These are phyloP conservation scores for Fusarium xyrophilum DNA, from an alignment of 2,329 filamentous ascomycete species.

Conservation along the genomic window DNA sequence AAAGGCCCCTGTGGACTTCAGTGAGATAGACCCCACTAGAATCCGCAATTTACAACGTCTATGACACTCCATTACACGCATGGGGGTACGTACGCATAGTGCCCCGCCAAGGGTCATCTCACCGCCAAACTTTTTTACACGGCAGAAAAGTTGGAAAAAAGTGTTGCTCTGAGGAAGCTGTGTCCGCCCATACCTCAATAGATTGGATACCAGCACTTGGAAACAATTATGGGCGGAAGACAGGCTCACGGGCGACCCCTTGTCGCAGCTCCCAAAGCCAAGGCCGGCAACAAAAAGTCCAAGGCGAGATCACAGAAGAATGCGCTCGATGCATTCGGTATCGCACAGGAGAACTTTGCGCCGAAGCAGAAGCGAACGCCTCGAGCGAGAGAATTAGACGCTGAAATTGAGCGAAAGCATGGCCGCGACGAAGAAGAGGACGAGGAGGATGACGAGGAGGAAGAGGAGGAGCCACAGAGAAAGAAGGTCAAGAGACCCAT, in stretches of 20 bases:
- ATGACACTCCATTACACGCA: conserved; percentile 35
- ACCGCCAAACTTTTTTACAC: conserved; percentile 41
- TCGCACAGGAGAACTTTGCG: conserved; percentile 61
- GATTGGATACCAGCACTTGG: background rate
- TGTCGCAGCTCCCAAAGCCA: conserved; percentile 48
- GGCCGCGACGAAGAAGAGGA: conserved; percentile 54
- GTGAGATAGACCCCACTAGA: conserved; percentile 12
- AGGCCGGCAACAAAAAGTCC: conserved; percentile 49
- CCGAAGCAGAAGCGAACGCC: conserved; percentile 56
- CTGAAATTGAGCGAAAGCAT: conserved; percentile 54
- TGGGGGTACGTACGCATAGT: conserved; percentile 9
- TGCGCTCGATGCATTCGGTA: conserved; percentile 64
- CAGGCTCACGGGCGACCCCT: conserved; percentile 65
- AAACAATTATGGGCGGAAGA: conserved; percentile 60
- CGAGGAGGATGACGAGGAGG: conserved; percentile 61
- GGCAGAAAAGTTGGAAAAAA: conserved; percentile 43
- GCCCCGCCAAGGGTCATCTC: conserved; percentile 40
- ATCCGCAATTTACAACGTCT: conserved; percentile 32
- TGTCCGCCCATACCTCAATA: background rate
- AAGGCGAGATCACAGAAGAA: conserved; percentile 58
- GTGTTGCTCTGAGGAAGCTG: background rate
- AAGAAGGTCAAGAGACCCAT: conserved; percentile 53
- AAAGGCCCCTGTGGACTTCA: background rate
- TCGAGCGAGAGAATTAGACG: conserved; percentile 60
- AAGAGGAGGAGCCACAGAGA: conserved; percentile 53